Conservation (phyloP, 306 rosid species). For the Gillenia trifoliata region DNA sequence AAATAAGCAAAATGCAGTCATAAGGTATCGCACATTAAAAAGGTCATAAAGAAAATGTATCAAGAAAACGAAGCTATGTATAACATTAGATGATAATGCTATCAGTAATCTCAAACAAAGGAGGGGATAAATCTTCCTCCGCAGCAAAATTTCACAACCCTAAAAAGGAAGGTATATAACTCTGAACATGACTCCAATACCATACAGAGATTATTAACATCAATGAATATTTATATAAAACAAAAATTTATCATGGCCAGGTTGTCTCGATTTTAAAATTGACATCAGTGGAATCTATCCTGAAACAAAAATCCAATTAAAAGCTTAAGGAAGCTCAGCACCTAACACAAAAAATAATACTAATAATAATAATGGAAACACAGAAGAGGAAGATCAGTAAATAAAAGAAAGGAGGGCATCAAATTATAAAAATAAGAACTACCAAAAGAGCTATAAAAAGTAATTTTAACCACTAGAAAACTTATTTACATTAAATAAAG, state of each 20-base stretch:
- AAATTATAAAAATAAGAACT: not conserved
- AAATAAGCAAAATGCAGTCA: constrained; percentile 31
- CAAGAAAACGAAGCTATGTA: not conserved
- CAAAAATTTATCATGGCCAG: not conserved
- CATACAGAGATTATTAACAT: not conserved
- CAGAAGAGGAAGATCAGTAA: not conserved
- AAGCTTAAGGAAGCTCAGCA: not conserved
- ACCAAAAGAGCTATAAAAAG: not conserved
- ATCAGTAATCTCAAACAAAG: not conserved
- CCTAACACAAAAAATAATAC: not conserved
- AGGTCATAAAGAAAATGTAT: not conserved
- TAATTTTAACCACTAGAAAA: not conserved
- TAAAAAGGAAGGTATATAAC: not conserved
- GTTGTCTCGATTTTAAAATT: not conserved
- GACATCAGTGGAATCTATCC: not conserved
- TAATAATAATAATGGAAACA: not conserved
- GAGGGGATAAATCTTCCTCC: not conserved
- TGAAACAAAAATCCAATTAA: not conserved
- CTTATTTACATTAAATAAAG: not conserved
- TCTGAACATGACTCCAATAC: not conserved
- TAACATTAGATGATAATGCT: not conserved
- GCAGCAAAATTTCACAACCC: not conserved
- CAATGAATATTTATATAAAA: not conserved
- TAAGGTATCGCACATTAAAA: not conserved
- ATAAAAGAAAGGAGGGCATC: not conserved